Percentiles rank a stretch among this genome's conserved stretches.
phyloP scores from a whole-genome alignment of 2,329 filamentous ascomycete genomes.

The Lachnellula suecica region DNA sequence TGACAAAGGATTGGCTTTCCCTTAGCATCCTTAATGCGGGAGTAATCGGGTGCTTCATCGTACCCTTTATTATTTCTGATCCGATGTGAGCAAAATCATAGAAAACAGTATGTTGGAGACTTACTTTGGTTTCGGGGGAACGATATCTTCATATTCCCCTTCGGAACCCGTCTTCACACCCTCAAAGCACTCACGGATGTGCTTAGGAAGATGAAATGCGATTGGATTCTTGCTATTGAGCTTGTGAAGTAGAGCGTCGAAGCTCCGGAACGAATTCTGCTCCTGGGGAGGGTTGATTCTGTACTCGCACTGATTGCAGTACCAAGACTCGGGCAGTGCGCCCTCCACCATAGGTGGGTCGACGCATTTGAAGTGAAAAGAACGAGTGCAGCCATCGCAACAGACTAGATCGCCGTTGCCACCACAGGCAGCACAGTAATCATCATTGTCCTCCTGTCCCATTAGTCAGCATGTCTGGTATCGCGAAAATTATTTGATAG shows the following conservation, averaged over 20 bases:
- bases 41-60: slow-evolving; percentile 65
- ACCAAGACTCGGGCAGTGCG: slow-evolving; percentile 76
- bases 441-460: slow-evolving; percentile 72
- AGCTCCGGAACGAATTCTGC: slow-evolving; percentile 52
- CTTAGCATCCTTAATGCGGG: slow-evolving; percentile 68
- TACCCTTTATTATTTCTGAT: slow-evolving; percentile 46
- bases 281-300: slow-evolving; percentile 39
- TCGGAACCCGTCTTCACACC: slow-evolving; percentile 74
- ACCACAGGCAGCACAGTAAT: slow-evolving; percentile 84
- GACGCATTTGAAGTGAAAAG: slow-evolving; percentile 87
- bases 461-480: slow-evolving; percentile 25
- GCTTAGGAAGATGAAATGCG: slow-evolving; percentile 69
- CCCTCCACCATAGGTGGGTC: slow-evolving; percentile 68
- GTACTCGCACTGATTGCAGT: slow-evolving; percentile 70
- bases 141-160: slow-evolving; percentile 76
- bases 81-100: slow-evolving; percentile 4
- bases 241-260: slow-evolving; percentile 59
- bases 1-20: slow-evolving; percentile 77
- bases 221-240: slow-evolving; percentile 69
- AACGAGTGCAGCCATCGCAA: slow-evolving; percentile 87
- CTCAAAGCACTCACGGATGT: slow-evolving; percentile 74
- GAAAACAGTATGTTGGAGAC: slow-evolving; percentile 29
- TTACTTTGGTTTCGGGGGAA: slow-evolving; percentile 57
- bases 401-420: slow-evolving; percentile 84
- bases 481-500: no score